Evolutionary conservation across 331 rosid species (phyloP), one percentile per base, ranked within the genome.

Genomic region (Ulmus americana): DNA sequence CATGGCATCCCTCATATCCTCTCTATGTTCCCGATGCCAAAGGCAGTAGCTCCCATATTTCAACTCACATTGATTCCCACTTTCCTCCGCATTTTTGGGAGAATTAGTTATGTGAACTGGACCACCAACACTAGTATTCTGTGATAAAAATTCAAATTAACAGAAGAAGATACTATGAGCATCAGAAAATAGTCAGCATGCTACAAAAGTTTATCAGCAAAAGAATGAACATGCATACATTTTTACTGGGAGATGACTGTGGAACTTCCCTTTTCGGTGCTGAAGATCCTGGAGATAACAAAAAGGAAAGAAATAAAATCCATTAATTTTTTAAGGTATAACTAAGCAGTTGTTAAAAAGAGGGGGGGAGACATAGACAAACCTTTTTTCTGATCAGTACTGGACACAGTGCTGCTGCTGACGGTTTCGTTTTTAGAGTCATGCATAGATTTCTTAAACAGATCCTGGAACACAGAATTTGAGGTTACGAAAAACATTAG

Each of bases 21-120:
- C 95, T 79, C 55, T 82, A 72, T 92, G 90, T 67, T 85, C 84
- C 68, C 64, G 76, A 56, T 82, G 89, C 98, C 98, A 92, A 45
- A 80, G 76, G 76, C 98, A 92, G 82, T 89, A 92, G 77, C 95
- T 89, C 65, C 98, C 98, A 86, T 73, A 89, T 70, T 84, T 85
- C 70, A 81, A 61, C 72, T 92, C 95, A 18, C 98, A 92, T 39
- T 81, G 78, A 71, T 85, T 86, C 42, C 83, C 86, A 77, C 59
- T 76, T 76, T 85, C 95, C 50, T 85, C 84, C 41, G 56, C 61
- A 64, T 71, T 69, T 75, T 62, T 80, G 11, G 68, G 76, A 47
- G 59, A 59, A 45, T 22, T 51, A 59, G 74, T 47, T 70, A 67
- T 82, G 64, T 72, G 74, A 57, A 55, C 71, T 38, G 64, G 52